Evolutionary conservation across 1,284 basidiomycete genomes (phyloP).

Genomic region (Pulveroboletus sp.): DNA sequence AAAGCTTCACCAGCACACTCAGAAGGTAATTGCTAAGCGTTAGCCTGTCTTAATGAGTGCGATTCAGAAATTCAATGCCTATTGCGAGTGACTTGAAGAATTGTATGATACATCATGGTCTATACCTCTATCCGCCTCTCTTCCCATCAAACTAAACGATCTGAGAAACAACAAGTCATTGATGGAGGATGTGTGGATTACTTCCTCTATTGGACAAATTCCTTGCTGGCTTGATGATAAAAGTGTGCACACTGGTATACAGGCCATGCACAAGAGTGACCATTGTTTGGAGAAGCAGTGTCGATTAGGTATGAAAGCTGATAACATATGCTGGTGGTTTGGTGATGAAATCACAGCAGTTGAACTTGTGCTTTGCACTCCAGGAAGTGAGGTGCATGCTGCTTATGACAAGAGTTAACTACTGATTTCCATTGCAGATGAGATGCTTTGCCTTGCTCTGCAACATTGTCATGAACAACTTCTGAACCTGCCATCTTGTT

Average conservation of each 20-base stretch:
- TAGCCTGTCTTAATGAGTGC: no score
- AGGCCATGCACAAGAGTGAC: background rate
- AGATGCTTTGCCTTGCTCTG: no score
- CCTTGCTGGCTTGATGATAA: background rate
- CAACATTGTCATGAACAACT: conserved; percentile 9
- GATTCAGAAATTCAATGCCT: no score
- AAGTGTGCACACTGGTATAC: background rate
- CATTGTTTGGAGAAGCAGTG: background rate
- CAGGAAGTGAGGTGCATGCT: background rate
- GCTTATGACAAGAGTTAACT: background rate
- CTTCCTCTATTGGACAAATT: background rate
- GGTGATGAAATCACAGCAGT: background rate
- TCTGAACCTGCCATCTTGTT: no score
- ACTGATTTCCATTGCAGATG: background rate
- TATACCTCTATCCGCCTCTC: conserved; percentile 36
- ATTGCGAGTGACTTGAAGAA: background rate
- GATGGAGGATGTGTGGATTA: background rate
- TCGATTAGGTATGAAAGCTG: background rate
- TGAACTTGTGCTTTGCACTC: background rate
- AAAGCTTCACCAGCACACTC: no score
- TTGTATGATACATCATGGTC: conserved; percentile 23
- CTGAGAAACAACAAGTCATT: conserved; percentile 14
- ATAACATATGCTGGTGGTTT: background rate
- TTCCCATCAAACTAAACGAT: conserved; percentile 36
- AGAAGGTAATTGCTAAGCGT: no score